Evolutionary conservation across 352 stramenopile genomes (phyloP), one percentile per base, ranked within the genome.

Genomic region (Hyaloperonospora brassicae): DNA sequence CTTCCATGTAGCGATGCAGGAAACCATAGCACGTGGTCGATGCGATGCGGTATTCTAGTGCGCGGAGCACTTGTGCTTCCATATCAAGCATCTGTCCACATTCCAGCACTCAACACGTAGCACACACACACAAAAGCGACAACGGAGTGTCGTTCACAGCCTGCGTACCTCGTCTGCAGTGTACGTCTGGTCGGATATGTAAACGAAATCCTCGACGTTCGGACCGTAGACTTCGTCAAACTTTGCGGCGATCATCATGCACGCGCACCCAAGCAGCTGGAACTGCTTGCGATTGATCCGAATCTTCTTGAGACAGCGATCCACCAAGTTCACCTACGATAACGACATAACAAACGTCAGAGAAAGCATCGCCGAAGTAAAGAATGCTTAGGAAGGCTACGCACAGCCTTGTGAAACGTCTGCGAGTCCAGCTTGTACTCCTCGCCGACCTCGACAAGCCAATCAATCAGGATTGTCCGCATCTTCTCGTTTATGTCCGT

Each of bases 401-500:
- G 12, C 64, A 89, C 77, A 55, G 81, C 73, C 44, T 89, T 85
- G 67, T 93, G 81, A 31, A 93, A 88, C 7, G 84, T 91, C 56
- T 89, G 68, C 5, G 79, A 82, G 59, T 87, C 71, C 8, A 94
- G 68, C 47, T 92, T 76, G 56, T 91, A 94, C 63, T 94, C 80
- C 64, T 91, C 78, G 34, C 75, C 72, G 34, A 94, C 84, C 58
- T 94, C 84, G 17, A 99, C 92, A 6, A 99, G 86, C 97, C 97
- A 99, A 73, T 99, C 97, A 24, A 99, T 87, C 42, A 99, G 83
- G 59, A 99, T 99, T 12, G 95, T 95, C 52, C 97, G 82, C 97
- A 99, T 99, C 55, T 97, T 97, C 61, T 97, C 92, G 67, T 98
- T 99, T 64, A 99, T 98, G 66, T 98, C 95, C 45, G 84, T 69